These are phyloP conservation scores for Malus orientalis DNA, from an alignment of 306 rosid species.

Conservation along the genomic window DNA sequence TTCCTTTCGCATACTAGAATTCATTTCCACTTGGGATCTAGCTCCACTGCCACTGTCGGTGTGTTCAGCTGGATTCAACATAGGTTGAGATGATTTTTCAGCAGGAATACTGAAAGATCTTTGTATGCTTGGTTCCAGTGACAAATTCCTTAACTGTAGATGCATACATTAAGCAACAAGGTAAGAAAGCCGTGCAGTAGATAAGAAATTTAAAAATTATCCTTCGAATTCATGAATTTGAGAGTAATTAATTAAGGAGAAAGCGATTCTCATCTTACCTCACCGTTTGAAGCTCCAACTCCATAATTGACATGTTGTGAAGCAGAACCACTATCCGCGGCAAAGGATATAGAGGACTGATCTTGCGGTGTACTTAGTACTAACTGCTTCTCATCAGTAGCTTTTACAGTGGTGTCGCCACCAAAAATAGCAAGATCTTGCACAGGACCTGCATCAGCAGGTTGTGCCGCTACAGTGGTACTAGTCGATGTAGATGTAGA, in stretches of 20 bases:
- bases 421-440: slow-evolving; percentile 11
- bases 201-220: background rate
- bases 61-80: slow-evolving; percentile 34
- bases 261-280: slow-evolving; percentile 34
- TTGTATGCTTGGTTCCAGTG: slow-evolving; percentile 17
- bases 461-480: slow-evolving; percentile 16
- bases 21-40: slow-evolving; percentile 30
- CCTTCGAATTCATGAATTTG: background rate
- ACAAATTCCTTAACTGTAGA: slow-evolving; percentile 22
- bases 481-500: slow-evolving; percentile 19
- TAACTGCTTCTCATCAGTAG: slow-evolving; percentile 15
- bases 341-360: slow-evolving; percentile 17
- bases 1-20: slow-evolving; percentile 44
- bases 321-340: slow-evolving; percentile 5
- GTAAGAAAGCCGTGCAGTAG: slow-evolving; percentile 1
- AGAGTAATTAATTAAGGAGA: background rate
- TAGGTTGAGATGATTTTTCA: slow-evolving; percentile 25
- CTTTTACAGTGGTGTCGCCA: background rate
- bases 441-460: slow-evolving; percentile 21
- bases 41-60: slow-evolving; percentile 13
- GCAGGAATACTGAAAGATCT: slow-evolving; percentile 24
- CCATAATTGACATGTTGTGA: slow-evolving; percentile 17
- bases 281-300: slow-evolving; percentile 23
- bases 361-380: slow-evolving; percentile 22
- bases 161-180: slow-evolving; percentile 10